Conservation (phyloP, 116 monocot genomes). For the Posidonia oceanica region DNA sequence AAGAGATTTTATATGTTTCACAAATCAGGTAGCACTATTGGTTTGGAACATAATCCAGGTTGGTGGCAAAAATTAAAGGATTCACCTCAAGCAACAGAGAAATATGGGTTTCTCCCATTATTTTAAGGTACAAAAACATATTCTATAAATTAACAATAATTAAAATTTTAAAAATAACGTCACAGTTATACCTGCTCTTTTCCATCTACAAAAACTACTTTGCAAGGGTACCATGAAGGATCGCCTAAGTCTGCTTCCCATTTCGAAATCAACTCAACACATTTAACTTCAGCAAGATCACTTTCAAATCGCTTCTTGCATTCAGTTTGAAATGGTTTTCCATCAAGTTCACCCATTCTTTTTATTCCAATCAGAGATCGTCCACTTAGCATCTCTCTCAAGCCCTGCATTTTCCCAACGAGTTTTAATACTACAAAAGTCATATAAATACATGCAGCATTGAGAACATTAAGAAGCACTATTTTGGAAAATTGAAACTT, state of each 20-base stretch:
- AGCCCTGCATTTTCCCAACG: constrained; percentile 18
- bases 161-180: background rate
- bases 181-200: constrained; percentile 15
- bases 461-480: background rate
- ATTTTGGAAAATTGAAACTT: constrained; percentile 7
- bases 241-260: constrained; percentile 39
- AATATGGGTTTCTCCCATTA: background rate
- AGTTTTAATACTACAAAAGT: background rate
- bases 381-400: constrained; percentile 16
- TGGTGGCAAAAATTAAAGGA: no score
- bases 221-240: constrained; percentile 38
- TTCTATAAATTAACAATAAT: background rate
- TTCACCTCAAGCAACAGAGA: no score
- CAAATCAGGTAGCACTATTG: no score
- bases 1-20: background rate
- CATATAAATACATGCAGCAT: background rate
- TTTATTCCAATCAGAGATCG: constrained; percentile 26
- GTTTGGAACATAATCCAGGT: no score
- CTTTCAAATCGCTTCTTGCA: constrained; percentile 17
- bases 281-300: constrained; percentile 22
- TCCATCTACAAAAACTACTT: constrained; percentile 15
- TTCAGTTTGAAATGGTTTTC: constrained; percentile 27
- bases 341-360: constrained; percentile 48
- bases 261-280: constrained; percentile 14
- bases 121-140: background rate